Percentiles rank a stretch among this genome's conserved stretches.
Conservation (phyloP, 306 rosid genomes). For the Betula pendula region DNA sequence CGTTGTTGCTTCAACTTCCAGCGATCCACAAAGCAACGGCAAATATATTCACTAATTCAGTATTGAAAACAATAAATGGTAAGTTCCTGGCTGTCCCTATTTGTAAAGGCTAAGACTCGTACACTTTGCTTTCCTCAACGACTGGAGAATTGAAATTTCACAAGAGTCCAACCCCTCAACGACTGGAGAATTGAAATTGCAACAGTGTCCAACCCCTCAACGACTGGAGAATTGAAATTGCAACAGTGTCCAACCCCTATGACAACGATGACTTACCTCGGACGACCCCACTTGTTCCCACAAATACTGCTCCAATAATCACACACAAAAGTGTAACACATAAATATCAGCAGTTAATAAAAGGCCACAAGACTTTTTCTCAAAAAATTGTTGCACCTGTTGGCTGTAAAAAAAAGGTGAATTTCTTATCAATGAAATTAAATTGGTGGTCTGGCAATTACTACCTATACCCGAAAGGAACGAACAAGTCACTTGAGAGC, state of each 20-base stretch:
- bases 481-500: neutral
- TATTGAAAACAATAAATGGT: neutral
- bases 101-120: neutral
- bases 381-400: neutral
- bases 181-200: no score
- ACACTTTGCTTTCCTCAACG: neutral
- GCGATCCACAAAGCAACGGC: neutral
- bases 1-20: neutral
- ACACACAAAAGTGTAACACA: neutral
- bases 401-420: neutral
- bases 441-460: neutral
- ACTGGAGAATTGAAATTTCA: no score
- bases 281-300: neutral
- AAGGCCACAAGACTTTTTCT: neutral
- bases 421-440: neutral
- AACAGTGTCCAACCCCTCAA: no score
- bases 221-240: neutral
- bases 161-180: no score
- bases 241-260: neutral
- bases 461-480: neutral
- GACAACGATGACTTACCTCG: neutral
- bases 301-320: neutral
- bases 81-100: neutral
- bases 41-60: neutral
- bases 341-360: neutral